phyloP scores from a whole-genome alignment of 2,329 filamentous ascomycete species.

The Verticillium nubilum region DNA sequence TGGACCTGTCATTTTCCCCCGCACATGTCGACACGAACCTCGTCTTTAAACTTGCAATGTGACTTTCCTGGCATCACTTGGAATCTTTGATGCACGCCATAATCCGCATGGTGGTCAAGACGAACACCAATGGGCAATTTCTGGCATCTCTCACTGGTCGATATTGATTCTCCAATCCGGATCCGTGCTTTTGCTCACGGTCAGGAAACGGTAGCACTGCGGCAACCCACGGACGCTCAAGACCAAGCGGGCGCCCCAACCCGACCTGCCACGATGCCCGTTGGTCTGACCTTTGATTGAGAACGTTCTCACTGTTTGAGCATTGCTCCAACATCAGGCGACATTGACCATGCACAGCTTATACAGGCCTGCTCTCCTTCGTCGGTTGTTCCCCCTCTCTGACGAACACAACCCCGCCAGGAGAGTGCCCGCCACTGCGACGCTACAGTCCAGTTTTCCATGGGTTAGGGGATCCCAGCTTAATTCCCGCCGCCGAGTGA shows the following conservation, averaged over 20 bases:
- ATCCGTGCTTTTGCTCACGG: neutral
- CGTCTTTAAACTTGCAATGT: neutral
- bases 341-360: neutral
- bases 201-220: neutral
- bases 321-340: neutral
- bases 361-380: neutral
- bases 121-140: neutral
- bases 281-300: neutral
- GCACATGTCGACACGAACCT: neutral
- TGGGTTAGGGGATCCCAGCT: neutral
- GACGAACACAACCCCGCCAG: neutral
- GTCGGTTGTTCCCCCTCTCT: neutral
- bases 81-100: too few relatives aligned
- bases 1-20: neutral
- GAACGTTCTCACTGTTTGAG: neutral
- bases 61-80: neutral
- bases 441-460: neutral
- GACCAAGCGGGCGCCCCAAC: neutral
- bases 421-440: neutral
- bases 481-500: neutral
- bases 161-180: neutral
- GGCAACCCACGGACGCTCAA: neutral
- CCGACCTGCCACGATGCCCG: neutral
- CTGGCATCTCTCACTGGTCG: neutral
- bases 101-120: neutral